A percentile compares a stretch with the other conserved stretches of the same genome.
These are phyloP conservation scores for Copromyces sp. DNA, from an alignment of 495 filamentous ascomycete species.

Conservation along the genomic window DNA sequence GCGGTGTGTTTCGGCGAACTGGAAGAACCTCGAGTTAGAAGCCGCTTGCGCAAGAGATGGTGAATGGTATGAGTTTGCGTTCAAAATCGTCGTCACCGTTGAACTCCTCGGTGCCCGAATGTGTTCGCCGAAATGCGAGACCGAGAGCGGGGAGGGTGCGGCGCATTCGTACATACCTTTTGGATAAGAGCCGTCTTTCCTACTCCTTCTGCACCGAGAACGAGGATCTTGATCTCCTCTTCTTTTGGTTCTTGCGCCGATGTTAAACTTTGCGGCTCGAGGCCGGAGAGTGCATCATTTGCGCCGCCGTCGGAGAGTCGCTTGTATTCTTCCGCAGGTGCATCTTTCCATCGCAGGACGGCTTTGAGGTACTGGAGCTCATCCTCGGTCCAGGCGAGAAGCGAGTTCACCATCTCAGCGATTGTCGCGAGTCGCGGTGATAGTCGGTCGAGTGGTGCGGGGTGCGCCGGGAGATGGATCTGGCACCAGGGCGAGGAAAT, in stretches of 20 bases:
- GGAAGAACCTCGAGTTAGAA: neutral
- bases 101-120: neutral
- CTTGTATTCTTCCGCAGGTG: slow-evolving; percentile 3
- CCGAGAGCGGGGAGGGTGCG: neutral
- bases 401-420: slow-evolving; percentile 19
- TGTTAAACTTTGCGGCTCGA: neutral
- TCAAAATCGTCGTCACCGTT: neutral
- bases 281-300: neutral
- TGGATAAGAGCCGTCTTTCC: slow-evolving; percentile 36
- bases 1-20: neutral
- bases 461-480: neutral
- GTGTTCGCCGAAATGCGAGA: neutral
- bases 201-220: slow-evolving; percentile 29
- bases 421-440: neutral
- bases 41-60: neutral
- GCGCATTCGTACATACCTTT: slow-evolving; percentile 15
- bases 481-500: neutral
- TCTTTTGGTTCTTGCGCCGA: slow-evolving; percentile 1
- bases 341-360: slow-evolving; percentile 31
- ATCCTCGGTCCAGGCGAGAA: slow-evolving; percentile 27
- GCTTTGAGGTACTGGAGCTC: slow-evolving; percentile 34
- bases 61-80: neutral
- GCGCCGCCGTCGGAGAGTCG: slow-evolving; percentile 1
- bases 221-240: slow-evolving; percentile 30
- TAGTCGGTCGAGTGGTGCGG: neutral